Conservation (phyloP, 2,329 filamentous ascomycete genomes). For the Clonostachys rhizophaga region DNA sequence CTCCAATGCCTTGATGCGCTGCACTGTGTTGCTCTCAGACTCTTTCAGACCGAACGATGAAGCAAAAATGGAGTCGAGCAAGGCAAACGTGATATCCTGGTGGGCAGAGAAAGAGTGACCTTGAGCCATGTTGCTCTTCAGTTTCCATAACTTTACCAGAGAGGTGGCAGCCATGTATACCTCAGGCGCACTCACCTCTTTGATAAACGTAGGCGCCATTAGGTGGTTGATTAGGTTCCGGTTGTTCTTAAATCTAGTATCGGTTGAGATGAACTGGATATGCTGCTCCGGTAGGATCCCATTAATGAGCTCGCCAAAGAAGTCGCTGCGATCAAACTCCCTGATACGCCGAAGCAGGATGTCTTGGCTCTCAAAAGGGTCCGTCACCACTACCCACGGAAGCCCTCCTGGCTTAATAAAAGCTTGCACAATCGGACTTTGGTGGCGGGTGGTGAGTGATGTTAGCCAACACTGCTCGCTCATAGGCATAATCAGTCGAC, state of each 20-base stretch:
- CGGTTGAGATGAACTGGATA: conserved; percentile 18
- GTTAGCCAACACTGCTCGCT: conserved; percentile 19
- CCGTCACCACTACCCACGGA: conserved; percentile 36
- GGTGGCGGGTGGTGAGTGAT: conserved; percentile 20
- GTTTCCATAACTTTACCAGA: conserved; percentile 23
- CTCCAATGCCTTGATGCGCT: conserved; percentile 10
- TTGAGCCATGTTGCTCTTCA: conserved; percentile 19
- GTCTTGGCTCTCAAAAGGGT: conserved; percentile 31
- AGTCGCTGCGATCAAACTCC: conserved; percentile 35
- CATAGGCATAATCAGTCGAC: conserved; percentile 4
- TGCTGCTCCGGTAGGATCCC: conserved; percentile 26
- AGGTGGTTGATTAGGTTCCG: conserved; percentile 27
- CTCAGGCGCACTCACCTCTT: conserved; percentile 20
- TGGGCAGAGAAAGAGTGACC: conserved; percentile 15
- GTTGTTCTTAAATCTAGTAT: conserved; percentile 21
- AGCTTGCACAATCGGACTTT: conserved; percentile 38
- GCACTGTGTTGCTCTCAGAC: conserved; percentile 12
- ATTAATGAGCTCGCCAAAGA: conserved; percentile 21
- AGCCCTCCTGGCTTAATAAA: conserved; percentile 35
- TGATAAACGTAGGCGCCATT: conserved; percentile 27
- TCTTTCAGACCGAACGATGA: conserved; percentile 18
- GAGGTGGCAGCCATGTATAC: conserved; percentile 20
- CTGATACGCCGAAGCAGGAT: conserved; percentile 31
- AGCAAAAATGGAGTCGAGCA: conserved; percentile 20
- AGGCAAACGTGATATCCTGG: conserved; percentile 17